Evolutionary conservation across 108 stramenopile species (phyloP).

Genomic region (Discostella stelligeroides): DNA sequence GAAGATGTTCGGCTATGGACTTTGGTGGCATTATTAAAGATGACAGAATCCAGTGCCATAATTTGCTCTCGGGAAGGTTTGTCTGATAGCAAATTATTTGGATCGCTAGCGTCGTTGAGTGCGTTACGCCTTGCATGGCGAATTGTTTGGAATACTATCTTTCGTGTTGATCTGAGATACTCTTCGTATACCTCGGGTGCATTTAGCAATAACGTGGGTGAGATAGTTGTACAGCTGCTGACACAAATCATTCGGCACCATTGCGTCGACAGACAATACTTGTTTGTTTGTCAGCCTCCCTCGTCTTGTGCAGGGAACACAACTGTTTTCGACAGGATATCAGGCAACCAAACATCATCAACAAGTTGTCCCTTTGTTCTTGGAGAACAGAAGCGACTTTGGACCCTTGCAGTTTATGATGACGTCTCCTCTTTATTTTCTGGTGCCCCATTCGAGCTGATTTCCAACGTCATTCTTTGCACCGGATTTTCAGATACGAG

Average conservation of each 20-base stretch:
- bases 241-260: conserved; percentile 58
- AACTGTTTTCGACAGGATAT: not conserved
- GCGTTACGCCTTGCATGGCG: conserved; percentile 53
- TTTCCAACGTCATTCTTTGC: conserved; percentile 31
- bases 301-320: conserved; percentile 13
- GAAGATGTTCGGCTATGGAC: conserved; percentile 63
- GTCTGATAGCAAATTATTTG: conserved; percentile 18
- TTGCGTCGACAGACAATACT: conserved; percentile 49
- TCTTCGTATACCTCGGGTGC: conserved; percentile 52
- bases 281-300: conserved; percentile 7
- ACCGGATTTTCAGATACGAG: conserved; percentile 29
- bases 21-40: conserved; percentile 54
- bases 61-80: conserved; percentile 45
- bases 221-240: conserved; percentile 65
- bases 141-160: conserved; percentile 63
- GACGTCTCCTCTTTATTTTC: conserved; percentile 41
- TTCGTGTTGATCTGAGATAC: conserved; percentile 68
- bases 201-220: conserved; percentile 52
- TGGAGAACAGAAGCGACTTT: conserved; percentile 52
- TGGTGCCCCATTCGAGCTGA: conserved; percentile 61
- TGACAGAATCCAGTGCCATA: conserved; percentile 62
- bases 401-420: conserved; percentile 61
- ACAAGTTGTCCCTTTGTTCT: conserved; percentile 46
- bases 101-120: conserved; percentile 15
- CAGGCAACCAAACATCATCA: not conserved